Base-by-base conservation (phyloP, 768 basidiomycete genomes). In the Trametes elegans region DNA sequence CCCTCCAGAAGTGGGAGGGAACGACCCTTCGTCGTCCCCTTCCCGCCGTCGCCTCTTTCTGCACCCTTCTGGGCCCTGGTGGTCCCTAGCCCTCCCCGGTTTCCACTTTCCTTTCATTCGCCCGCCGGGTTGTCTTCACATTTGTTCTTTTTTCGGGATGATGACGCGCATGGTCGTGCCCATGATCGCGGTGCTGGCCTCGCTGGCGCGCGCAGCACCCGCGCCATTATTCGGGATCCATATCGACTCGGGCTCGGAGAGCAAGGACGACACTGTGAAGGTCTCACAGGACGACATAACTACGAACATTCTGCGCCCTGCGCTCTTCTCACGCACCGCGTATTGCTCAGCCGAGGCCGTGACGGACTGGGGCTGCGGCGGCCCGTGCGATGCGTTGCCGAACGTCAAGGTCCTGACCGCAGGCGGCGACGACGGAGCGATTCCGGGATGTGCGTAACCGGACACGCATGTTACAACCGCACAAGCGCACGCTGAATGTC, bases 311-410 rank as follows among this genome's bases (percentile, higher is more conserved):
- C 57, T 49, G 32, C 63, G 62, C 4, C 67, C 67, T 11, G 67
- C 63, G 9, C 41, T 60, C 7, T 68, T 66, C 43, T 44, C 62
- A 10, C 63, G 66, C 23, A 55, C 58, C 9, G 66, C 60, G 32
- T 70, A 70, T 41, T 70, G 69, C 48, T 61, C 63, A 9, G 28
- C 62, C 2, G 43, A 32, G 7, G 32, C 46, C 38, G 65, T 66
- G 18, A 43, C 47, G 5, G 53, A 40, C 42, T 60, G 63, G 61
- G 62, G 38, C 18, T 70, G 69, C 55, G 67, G 69, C 8, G 58
- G 47, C 8, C 54, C 66, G 2, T 70, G 69, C 56, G 60, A 62
- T 26, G 64, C 55, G 3, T 41, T 68, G 13, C 56, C 59, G 5
- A 58, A 53, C 40, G 58, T 68, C 27, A 54, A 64, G 45, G 57